Percentiles rank a stretch among this genome's conserved stretches.
These are phyloP conservation scores for Rhodotorula paludigena DNA, from an alignment of 768 basidiomycete genomes.

Conservation along the genomic window DNA sequence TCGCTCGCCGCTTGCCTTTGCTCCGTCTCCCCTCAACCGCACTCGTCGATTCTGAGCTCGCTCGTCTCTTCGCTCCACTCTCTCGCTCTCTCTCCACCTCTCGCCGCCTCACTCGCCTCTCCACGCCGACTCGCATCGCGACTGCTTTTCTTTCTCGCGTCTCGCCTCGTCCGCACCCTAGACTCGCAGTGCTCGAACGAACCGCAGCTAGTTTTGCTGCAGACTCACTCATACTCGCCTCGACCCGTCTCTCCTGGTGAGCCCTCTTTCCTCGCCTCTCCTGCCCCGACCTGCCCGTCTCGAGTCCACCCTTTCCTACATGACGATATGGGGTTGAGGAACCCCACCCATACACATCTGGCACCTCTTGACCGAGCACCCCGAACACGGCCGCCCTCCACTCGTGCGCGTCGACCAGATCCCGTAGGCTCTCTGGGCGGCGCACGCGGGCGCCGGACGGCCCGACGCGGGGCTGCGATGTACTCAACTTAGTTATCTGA, in stretches of 20 bases:
- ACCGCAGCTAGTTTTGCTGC: neutral
- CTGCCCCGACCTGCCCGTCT: too few relatives aligned
- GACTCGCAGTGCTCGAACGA: neutral
- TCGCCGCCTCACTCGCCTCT: neutral
- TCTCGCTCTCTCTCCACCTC: neutral
- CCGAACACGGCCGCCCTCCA: too few relatives aligned
- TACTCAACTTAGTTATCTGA: conserved; percentile 10
- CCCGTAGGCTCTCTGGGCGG: conserved; percentile 29
- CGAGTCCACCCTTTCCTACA: neutral
- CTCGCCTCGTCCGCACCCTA: neutral
- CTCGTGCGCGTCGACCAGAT: neutral
- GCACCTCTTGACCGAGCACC: conserved; percentile 21
- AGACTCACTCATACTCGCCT: neutral
- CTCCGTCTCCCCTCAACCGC: neutral
- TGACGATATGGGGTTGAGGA: conserved; percentile 23
- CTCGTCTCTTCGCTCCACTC: conserved; percentile 2
- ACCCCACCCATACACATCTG: conserved; percentile 9
- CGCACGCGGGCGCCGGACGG: neutral
- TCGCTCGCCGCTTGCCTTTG: neutral
- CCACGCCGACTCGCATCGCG: too few relatives aligned
- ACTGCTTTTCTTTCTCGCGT: too few relatives aligned
- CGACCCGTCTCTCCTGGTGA: neutral
- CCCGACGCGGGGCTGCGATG: neutral
- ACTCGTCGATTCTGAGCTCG: too few relatives aligned
- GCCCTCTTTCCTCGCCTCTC: neutral